Evolutionary conservation across 805 yeast species (phyloP), one percentile per base, ranked within the genome.

Genomic region (Kregervanrija fluxuum): DNA sequence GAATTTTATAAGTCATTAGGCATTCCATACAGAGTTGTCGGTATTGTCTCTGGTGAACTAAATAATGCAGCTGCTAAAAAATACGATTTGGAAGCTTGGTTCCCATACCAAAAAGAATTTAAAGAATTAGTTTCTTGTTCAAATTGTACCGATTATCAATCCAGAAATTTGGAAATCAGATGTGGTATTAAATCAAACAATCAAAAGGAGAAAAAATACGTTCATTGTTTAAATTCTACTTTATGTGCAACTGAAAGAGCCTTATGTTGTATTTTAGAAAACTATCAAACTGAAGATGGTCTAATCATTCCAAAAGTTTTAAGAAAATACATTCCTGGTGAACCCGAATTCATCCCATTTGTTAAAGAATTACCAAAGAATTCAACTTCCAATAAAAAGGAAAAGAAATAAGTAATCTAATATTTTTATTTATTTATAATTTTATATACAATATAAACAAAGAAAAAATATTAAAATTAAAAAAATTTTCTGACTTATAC

Each of bases 41-140:
- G 95, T 57, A 93, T 93, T 67, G 99, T 93, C 51, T 88, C 96
- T 48, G 99, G 98, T 59, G 99, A 91, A 74, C 80, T 93, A 66
- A 93, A 93, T 77, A 93, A 93, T 59, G 97, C 99, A 43, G 99
- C 99, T 51, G 98, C 99, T 54, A 93, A 93, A 77, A 93, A 93
- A 70, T 93, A 84, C 73, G 99, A 93, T 73, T 78, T 93, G 64
- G 99, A 93, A 75, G 99, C 99, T 42, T 93, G 99, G 99, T 93
- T 93, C 95, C 99, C 99, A 64, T 93, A 76, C 86, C 99, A 93
- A 76, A 78, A 89, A 67, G 99, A 93, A 71, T 93, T 86, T 75
- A 93, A 93, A 73, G 99, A 93, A 74, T 80, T 93, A 60, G 99
- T 93, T 45, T 88, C 96, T 14, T 91, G 98, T 74, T 91, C 98